These are phyloP conservation scores for Knufia fluminis DNA, from an alignment of 2,329 filamentous ascomycete species.

Conservation along the genomic window DNA sequence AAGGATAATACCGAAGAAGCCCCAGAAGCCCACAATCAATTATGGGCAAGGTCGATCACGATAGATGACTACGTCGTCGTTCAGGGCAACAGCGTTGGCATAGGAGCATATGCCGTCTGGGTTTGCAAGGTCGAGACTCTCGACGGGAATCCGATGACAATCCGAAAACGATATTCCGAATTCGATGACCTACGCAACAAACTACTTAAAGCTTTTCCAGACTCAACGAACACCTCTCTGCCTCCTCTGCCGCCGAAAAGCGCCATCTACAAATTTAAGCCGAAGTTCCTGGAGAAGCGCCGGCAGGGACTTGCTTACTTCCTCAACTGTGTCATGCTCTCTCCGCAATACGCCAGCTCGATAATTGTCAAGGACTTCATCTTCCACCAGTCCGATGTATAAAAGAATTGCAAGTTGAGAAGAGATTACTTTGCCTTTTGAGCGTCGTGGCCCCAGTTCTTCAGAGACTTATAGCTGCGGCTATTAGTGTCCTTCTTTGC, in stretches of 20 bases:
- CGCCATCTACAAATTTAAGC: conserved; percentile 68
- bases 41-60: conserved; percentile 54
- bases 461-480: conserved; percentile 47
- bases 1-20: conserved; percentile 55
- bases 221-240: conserved; percentile 58
- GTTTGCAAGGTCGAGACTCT: conserved; percentile 81
- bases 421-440: conserved; percentile 31
- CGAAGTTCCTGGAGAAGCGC: conserved; percentile 76
- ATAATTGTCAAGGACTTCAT: conserved; percentile 86
- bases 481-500: conserved; percentile 48
- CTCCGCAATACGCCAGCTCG: conserved; percentile 89
- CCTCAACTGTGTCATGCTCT: conserved; percentile 82
- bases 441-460: conserved; percentile 53
- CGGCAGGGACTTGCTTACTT: conserved; percentile 82
- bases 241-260: conserved; percentile 88
- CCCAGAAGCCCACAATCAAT: conserved; percentile 46
- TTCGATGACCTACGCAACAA: conserved; percentile 73
- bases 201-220: conserved; percentile 71
- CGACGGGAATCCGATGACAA: conserved; percentile 50
- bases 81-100: conserved; percentile 38
- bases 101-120: conserved; percentile 93
- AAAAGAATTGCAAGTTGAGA: background rate
- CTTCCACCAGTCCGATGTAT: conserved; percentile 37
- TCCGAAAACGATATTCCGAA: conserved; percentile 71
- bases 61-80: conserved; percentile 56